Evolutionary conservation across 2,329 filamentous ascomycete genomes (phyloP), one percentile per base, ranked within the genome.

Genomic region (Stachybotrys elegans): DNA sequence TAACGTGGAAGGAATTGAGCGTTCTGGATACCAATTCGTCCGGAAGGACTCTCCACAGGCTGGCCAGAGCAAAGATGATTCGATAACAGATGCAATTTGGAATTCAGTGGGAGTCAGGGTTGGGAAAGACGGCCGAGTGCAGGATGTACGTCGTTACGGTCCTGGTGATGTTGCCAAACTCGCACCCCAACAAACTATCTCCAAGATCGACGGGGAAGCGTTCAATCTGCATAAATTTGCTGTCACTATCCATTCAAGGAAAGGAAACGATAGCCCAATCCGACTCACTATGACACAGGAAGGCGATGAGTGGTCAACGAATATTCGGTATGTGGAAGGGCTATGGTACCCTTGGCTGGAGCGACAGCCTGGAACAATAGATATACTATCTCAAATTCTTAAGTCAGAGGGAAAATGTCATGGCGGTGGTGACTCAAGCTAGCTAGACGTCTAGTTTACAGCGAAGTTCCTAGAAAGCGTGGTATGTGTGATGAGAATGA

Each of bases 61-160:
- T 8, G 29, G 8, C n/a, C 12, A 22, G 20, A 22, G 38, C 34
- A 40, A 23, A 21, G 37, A 34, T 21, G 8, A 45, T 22, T 22
- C 29, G 5, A 5, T 32, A 13, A 32, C 6, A 13, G 43, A 34
- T 17, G 38, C 46, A 16, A 37, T 48, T 2, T 48, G 46, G 46
- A 42, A 43, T 22, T 48, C 46, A 6, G 21, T 48, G 11, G 43
- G 46, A 2, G 14, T 48, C 8, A 44, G 31, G 23, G 32, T 48
- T 16, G 40, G 12, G 11, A 19, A 40, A 6, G 34, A 40, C 19
- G 43, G 46, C 20, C 11, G 20, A 2, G n/a, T 48, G 16, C n/a
- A 17, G 17, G 46, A 48, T 22, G 46, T 48, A 23, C 40, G 21
- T n/a, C 46, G 39, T 9, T 31, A 36, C 25, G 27, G 43, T 17